Evolutionary conservation across 208 protist genomes (phyloP), one percentile per base, ranked within the genome.

Genomic region (Trypanosoma mega): DNA sequence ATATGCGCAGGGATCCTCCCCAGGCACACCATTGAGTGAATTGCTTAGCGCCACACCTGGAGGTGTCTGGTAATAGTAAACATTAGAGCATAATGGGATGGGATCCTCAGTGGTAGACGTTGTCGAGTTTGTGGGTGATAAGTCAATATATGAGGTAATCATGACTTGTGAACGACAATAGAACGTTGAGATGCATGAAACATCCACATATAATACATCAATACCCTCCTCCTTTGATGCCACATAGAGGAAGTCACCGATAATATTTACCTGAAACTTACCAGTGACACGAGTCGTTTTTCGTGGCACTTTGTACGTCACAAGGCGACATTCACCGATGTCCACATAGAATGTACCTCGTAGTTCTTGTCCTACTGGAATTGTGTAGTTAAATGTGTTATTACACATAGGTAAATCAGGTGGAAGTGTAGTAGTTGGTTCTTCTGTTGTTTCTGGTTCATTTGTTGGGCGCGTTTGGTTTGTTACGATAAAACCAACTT

Each of bases 21-120:
- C 73, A 2, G 74, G 69, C 58, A 85, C 63, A 33, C 75, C 72
- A 47, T 62, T 76, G 31, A 93, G 78, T 27, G 86, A 87, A 23
- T 57, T 65, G 54, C 76, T 87, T 14, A 90, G 58, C 7, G 74
- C 66, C 29, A 74, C 68, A 11, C 74, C 72, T 14, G 82, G 74
- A 0, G 59, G 55, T 14, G 74, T 76, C 23, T 75, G 20, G 76
- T 89, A 93, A 69, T 89, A 87, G 69, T 93, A 93, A 34, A 89
- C 79, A 31, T 76, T 84, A 23, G 86, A 72, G 50, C 86, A 93
- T 44, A 75, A 48, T 26, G 53, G 71, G 37, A 92, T 50, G 61
- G 59, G 63, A 4, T 43, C 16, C 2, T 26, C 33, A 5, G 63
- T 29, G 34, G 49, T n/a, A 9, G 59, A 29, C 27, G 61, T 68